phyloP scores from a whole-genome alignment of 306 rosid genomes.

The Malus orientalis region DNA sequence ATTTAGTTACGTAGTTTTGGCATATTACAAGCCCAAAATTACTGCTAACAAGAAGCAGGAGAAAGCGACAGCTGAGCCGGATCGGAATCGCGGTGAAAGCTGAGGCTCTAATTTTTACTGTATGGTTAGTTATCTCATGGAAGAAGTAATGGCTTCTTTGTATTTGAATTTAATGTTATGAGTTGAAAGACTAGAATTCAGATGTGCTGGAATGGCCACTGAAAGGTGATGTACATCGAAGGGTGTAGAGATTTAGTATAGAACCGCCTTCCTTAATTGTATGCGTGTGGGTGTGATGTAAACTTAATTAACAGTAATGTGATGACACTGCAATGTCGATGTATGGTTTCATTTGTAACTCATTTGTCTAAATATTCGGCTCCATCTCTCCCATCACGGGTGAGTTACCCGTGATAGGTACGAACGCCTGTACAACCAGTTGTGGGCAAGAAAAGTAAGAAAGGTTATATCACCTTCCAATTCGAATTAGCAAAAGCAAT shows the following conservation, averaged over 20 bases:
- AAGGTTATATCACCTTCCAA: too few relatives aligned
- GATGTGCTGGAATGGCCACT: slow-evolving; percentile 30
- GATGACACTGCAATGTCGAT: slow-evolving; percentile 7
- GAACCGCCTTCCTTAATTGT: slow-evolving; percentile 8
- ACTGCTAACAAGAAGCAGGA: slow-evolving; percentile 58
- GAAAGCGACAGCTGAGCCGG: slow-evolving; percentile 34
- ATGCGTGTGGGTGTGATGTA: slow-evolving; percentile 16
- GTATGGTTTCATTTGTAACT: background rate
- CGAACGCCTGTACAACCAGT: too few relatives aligned
- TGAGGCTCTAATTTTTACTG: slow-evolving; percentile 39
- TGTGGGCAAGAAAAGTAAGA: too few relatives aligned
- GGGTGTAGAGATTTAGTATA: slow-evolving; percentile 31
- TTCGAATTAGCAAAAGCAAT: too few relatives aligned
- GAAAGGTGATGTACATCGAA: slow-evolving; percentile 52
- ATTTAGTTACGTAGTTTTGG: slow-evolving; percentile 74
- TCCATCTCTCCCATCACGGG: background rate
- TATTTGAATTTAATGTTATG: background rate
- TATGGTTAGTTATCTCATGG: slow-evolving; percentile 23
- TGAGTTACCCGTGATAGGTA: too few relatives aligned
- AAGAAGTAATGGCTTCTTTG: slow-evolving; percentile 12
- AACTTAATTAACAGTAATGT: background rate
- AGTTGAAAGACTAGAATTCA: slow-evolving; percentile 16
- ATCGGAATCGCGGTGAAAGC: slow-evolving; percentile 21
- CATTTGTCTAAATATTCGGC: background rate
- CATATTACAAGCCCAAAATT: slow-evolving; percentile 88